These are phyloP conservation scores for Trebouxia gelatinosa DNA, from an alignment of 163 green algal genomes.

Conservation along the genomic window DNA sequence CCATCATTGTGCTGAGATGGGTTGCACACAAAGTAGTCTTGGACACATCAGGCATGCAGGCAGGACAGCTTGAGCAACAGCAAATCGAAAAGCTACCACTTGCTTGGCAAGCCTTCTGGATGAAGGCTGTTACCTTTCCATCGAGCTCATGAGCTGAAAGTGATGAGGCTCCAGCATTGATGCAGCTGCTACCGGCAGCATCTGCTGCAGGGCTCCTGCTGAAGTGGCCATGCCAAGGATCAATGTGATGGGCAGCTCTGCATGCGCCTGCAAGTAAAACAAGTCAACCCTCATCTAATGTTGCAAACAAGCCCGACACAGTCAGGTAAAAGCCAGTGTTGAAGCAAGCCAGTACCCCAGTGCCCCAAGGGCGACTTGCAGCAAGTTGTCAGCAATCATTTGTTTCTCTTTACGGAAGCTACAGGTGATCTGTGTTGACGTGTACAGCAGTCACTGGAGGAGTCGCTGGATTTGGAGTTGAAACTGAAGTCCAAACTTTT, in stretches of 20 bases:
- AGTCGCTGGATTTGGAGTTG: too few relatives aligned
- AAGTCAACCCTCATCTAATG: not conserved
- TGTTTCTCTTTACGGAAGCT: not conserved
- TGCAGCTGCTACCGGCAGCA: constrained; percentile 34
- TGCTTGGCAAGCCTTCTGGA: too few relatives aligned
- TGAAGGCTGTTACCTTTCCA: not conserved
- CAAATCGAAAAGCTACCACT: too few relatives aligned
- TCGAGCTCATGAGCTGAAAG: constrained; percentile 44
- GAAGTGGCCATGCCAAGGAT: constrained; percentile 52
- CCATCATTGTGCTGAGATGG: too few relatives aligned
- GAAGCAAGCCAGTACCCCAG: not conserved
- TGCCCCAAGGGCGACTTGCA: not conserved
- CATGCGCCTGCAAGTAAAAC: constrained; percentile 28
- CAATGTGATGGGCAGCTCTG: constrained; percentile 46
- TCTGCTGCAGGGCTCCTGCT: constrained; percentile 35
- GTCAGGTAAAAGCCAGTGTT: not conserved
- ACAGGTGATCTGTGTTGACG: not conserved
- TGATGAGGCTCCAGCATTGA: constrained; percentile 39
- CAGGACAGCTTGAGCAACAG: too few relatives aligned
- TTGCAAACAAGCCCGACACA: not conserved
- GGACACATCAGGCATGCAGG: too few relatives aligned
- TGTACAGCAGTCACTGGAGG: not conserved
- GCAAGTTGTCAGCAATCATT: not conserved
- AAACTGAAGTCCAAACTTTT: too few relatives aligned
- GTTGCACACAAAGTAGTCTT: too few relatives aligned